Conservation (phyloP, 306 rosid genomes). For the Malus asiatica region DNA sequence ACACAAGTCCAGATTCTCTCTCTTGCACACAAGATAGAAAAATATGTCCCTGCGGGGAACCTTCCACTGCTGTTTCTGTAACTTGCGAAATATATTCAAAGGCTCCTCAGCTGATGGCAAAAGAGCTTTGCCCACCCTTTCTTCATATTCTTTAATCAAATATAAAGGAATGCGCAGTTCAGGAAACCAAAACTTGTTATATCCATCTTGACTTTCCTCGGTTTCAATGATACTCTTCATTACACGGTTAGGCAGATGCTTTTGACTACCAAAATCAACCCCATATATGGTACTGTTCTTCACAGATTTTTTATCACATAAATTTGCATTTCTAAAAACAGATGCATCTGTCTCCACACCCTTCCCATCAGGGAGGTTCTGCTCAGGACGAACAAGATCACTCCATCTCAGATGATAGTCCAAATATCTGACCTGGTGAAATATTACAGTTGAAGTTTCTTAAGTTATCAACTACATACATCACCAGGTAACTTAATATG, state of each 20-base stretch:
- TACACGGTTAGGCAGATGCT: slow-evolving; percentile 88
- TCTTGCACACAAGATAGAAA: slow-evolving; percentile 74
- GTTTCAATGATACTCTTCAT: slow-evolving; percentile 71
- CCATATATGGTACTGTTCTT: slow-evolving; percentile 56
- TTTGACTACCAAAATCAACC: slow-evolving; percentile 79
- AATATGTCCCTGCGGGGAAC: slow-evolving; percentile 47
- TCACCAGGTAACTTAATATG: slow-evolving; percentile 18
- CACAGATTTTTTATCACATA: slow-evolving; percentile 55
- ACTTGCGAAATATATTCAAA: slow-evolving; percentile 29
- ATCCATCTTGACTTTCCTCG: slow-evolving; percentile 54
- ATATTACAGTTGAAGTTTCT: slow-evolving; percentile 17
- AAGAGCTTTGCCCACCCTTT: slow-evolving; percentile 24
- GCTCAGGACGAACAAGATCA: slow-evolving; percentile 94
- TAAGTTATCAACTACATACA: slow-evolving; percentile 5
- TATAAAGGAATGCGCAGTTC: slow-evolving; percentile 79
- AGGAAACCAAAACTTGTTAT: slow-evolving; percentile 70
- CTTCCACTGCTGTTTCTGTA: slow-evolving; percentile 42
- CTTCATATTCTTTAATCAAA: slow-evolving; percentile 81
- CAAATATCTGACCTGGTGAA: slow-evolving; percentile 80
- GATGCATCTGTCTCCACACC: slow-evolving; percentile 87
- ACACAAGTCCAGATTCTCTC: slow-evolving; percentile 60
- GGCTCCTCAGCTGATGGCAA: slow-evolving; percentile 33
- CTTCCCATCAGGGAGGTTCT: slow-evolving; percentile 67
- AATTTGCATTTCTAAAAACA: slow-evolving; percentile 75
- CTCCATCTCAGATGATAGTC: slow-evolving; percentile 83